These are phyloP conservation scores for Teunomyces kruisii DNA, from an alignment of 805 yeast genomes.

Conservation along the genomic window DNA sequence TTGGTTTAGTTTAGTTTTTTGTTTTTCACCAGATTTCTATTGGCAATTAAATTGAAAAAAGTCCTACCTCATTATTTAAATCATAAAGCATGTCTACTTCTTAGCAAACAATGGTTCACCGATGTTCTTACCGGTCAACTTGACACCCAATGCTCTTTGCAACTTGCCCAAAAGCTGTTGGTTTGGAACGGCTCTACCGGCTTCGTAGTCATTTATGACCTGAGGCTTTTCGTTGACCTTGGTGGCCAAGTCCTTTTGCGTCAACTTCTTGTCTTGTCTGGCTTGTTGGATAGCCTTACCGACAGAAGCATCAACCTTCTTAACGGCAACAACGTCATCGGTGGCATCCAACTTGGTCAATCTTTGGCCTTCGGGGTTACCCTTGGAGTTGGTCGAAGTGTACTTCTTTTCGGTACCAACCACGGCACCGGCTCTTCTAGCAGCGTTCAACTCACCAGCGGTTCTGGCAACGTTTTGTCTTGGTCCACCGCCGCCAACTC, in stretches of 20 bases:
- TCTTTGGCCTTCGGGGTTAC: slow-evolving; percentile 91
- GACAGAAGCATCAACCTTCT: slow-evolving; percentile 78
- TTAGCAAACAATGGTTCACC: slow-evolving; percentile 79
- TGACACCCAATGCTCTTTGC: slow-evolving; percentile 92
- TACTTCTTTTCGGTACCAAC: slow-evolving; percentile 93
- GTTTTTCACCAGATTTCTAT: neutral
- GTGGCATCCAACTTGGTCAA: slow-evolving; percentile 90
- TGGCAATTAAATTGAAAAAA: neutral
- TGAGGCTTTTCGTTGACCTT: slow-evolving; percentile 94
- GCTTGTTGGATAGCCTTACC: slow-evolving; percentile 86
- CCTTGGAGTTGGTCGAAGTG: slow-evolving; percentile 55
- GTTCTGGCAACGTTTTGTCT: slow-evolving; percentile 80
- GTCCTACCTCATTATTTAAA: neutral
- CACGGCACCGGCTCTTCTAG: slow-evolving; percentile 88
- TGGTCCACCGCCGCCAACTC: slow-evolving; percentile 87
- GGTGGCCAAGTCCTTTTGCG: slow-evolving; percentile 96
- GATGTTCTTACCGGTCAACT: slow-evolving; percentile 92
- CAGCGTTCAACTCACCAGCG: slow-evolving; percentile 79
- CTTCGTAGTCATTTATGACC: slow-evolving; percentile 93
- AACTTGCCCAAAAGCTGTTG: slow-evolving; percentile 91
- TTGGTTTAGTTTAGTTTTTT: no score
- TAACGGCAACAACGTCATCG: slow-evolving; percentile 89
- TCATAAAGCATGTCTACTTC: slow-evolving; percentile 40
- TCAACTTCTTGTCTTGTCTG: slow-evolving; percentile 81
- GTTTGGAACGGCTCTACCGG: slow-evolving; percentile 94